Percentiles rank a stretch among this genome's conserved stretches.
Evolutionary conservation across 1,139 yeast species (phyloP).

Genomic region (Suhomyces chickasaworum): DNA sequence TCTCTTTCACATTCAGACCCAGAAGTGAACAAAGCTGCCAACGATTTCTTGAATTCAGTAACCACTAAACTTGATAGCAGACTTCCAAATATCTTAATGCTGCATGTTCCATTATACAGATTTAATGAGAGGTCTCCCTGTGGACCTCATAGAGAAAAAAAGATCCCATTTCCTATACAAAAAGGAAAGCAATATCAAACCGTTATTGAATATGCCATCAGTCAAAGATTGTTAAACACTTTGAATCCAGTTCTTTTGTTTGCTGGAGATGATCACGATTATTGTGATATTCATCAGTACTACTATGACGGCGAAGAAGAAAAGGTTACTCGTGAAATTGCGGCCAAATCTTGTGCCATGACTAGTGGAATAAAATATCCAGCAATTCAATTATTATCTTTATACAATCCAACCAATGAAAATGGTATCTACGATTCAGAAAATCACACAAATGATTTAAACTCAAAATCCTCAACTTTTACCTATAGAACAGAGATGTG

Average conservation of each 20-base stretch:
- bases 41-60: constrained; percentile 29
- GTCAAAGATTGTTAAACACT: constrained; percentile 55
- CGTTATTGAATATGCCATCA: constrained; percentile 58
- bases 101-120: constrained; percentile 80
- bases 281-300: constrained; percentile 74
- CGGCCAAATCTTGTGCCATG: constrained; percentile 90
- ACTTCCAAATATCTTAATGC: constrained; percentile 67
- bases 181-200: constrained; percentile 82
- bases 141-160: constrained; percentile 64
- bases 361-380: constrained; percentile 86
- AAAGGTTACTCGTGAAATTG: constrained; percentile 64
- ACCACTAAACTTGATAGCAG: constrained; percentile 27
- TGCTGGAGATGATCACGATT: constrained; percentile 97
- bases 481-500: constrained; percentile 60
- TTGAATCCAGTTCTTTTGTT: constrained; percentile 70
- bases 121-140: constrained; percentile 55
- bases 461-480: constrained; percentile 5
- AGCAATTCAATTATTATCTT: constrained; percentile 79
- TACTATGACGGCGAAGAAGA: constrained; percentile 36
- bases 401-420: constrained; percentile 49
- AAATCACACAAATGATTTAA: constrained; percentile 16
- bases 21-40: constrained; percentile 25
- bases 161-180: constrained; percentile 60
- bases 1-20: constrained; percentile 58
- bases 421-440: background rate